Base-by-base conservation (phyloP, 345 rosid species). In the Psidium guajava region DNA sequence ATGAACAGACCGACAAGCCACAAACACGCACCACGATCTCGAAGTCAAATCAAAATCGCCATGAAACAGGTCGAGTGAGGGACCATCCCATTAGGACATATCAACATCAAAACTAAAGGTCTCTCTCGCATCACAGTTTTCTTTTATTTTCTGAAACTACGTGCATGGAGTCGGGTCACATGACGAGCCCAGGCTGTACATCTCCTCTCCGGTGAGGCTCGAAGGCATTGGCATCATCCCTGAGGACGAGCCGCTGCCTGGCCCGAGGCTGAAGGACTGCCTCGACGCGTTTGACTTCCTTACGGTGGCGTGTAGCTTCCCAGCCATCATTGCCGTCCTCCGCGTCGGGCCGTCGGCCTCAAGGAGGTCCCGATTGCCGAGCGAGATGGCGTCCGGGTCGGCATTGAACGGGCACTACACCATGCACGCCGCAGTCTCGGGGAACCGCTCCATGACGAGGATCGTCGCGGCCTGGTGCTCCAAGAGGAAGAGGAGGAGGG, bases 341-440 rank as follows among this genome's bases (percentile, higher is more conserved):
- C 2, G 99, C n/a, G n/a, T n/a, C n/a, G n/a, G n/a, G n/a, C n/a
- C 96, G 50, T 95, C 97, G 2, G 99, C 94, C 86, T 95, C 96
- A 0, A 97, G 88, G 57, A 93, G 93, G 74, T 95, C 98, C 27
- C 92, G 91, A 2, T 98, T 98, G 73, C 95, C 97, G 1, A 96
- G 91, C 0, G 99, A 97, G 85, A 95, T 90, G 27, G 94, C 96
- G 82, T 95, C 98, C 82, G 99, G 94, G 56, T 97, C 97, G 1
- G 95, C 98, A 58, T 94, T 95, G 81, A 97, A 94, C 3, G 99
- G 40, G 40, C 40, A 36, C 40, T 36, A 97, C 6, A 94, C 96
- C 3, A 95, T 95, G 21, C 97, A 92, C 3, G 93, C 99, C 0
- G 95, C 98, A 0, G 97, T 94, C 90, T 93, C 97, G 4, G 99